phyloP scores from a whole-genome alignment of 2,329 filamentous ascomycete genomes.

The Triangularia verruculosa region DNA sequence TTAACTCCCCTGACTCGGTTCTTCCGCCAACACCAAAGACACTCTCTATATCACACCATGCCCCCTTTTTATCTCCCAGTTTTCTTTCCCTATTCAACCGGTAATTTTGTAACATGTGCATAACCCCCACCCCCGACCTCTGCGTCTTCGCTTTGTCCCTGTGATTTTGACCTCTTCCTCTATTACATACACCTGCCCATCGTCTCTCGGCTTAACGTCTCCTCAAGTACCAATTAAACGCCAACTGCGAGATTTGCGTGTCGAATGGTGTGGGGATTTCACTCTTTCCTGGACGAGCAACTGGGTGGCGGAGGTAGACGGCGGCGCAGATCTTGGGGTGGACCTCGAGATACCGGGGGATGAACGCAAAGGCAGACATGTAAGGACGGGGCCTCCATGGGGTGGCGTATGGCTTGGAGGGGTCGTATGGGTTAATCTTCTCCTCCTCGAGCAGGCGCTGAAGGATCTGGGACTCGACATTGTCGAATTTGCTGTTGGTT shows the following conservation, averaged over 20 bases:
- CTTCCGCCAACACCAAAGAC: neutral
- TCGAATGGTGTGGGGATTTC: conserved; percentile 84
- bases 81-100: neutral
- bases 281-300: conserved; percentile 74
- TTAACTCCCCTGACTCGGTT: neutral
- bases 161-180: neutral
- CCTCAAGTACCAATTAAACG: conserved; percentile 91
- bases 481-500: conserved; percentile 2
- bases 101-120: neutral
- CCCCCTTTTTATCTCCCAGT: neutral
- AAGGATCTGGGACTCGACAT: conserved; percentile 48
- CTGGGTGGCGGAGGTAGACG: conserved; percentile 91
- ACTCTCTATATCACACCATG: neutral
- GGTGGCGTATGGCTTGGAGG: conserved; percentile 78
- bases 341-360: conserved; percentile 92
- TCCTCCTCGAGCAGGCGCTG: conserved; percentile 58
- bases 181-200: conserved; percentile 14
- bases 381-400: conserved; percentile 85
- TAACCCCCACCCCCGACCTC: neutral
- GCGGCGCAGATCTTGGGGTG: conserved; percentile 96
- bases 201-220: conserved; percentile 55
- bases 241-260: conserved; percentile 68
- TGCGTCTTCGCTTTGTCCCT: neutral
- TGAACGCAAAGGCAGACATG: conserved; percentile 91
- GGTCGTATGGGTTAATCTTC: conserved; percentile 73